Base-by-base conservation (phyloP, 75 land plant genomes). In the Picea sitchensis region DNA sequence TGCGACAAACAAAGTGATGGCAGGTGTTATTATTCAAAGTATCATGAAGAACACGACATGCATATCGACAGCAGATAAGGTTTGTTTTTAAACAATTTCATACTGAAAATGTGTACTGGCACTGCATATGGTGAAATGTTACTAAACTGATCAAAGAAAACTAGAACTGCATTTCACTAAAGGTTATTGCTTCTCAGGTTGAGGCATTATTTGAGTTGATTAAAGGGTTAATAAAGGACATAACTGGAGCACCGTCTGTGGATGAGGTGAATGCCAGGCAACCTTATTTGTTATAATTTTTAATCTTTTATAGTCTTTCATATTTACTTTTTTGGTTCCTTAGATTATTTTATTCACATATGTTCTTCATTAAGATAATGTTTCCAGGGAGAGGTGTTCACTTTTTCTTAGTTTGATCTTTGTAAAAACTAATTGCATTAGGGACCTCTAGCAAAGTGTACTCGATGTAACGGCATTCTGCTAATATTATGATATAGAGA, bases 1-100 rank as follows among this genome's bases (percentile, higher is more conserved):
- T 82, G 93, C 83, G 73, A 98, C 98, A 32, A 95, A 91, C 77
- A 98, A 91, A 90, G 89, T 90, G 61, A 98, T 98, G 99, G 94
- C 99, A 21, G 88, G 83, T 58, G 91, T 93, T 68, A 92, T 98
- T 51, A 89, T 98, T 78, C 98, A 98, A 83, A 93, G 91, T 82
- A 84, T 95, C 59, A 88, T 95, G 93, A 90, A 94, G 79, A 98
- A 93, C 77, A 87, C 73, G 14, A 95, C 99, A 30, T 81, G 75
- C 73, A 98, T 98, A 63, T 87, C 91, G 15, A 90, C 90, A 63
- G 85, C 92, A 34, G 98, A 98, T 67, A 91, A 92, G 87, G 99
- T 95, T 82, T 20, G 41, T 8, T 23, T 60, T 75, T 77, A 41
- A 41, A 51, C 26, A 71, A 44, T 2, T 18, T 23, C 51, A 71